These are phyloP conservation scores for Boletus subparvulus DNA, from an alignment of 768 basidiomycete species.

Conservation along the genomic window DNA sequence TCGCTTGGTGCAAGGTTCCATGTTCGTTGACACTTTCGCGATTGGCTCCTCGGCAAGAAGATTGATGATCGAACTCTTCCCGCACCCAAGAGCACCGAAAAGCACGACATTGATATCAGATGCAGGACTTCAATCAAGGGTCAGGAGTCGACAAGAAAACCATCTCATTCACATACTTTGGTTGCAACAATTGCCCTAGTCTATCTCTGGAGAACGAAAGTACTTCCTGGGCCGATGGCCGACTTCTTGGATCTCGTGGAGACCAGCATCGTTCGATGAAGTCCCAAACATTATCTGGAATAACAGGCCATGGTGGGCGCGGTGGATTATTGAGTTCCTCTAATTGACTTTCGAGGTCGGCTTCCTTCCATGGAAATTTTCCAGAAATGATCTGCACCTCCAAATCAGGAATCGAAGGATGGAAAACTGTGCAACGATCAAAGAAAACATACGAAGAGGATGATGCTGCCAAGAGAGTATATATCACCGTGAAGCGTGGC, in stretches of 20 bases:
- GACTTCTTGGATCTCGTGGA: background rate
- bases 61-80: slow-evolving; percentile 24
- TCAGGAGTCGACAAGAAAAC: background rate
- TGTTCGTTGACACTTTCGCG: slow-evolving; percentile 27
- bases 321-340: background rate
- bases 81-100: slow-evolving; percentile 15
- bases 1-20: slow-evolving; percentile 31
- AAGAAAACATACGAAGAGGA: slow-evolving; percentile 2
- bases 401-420: background rate
- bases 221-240: background rate
- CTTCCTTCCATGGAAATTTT: background rate
- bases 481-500: background rate
- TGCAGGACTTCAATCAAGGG: background rate
- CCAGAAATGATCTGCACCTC: slow-evolving; percentile 1
- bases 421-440: background rate
- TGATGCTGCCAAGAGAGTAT: slow-evolving; percentile 4
- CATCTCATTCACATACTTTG: background rate
- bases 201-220: background rate
- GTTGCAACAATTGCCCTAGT: background rate
- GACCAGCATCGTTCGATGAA: slow-evolving; percentile 9
- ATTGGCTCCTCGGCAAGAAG: slow-evolving; percentile 13
- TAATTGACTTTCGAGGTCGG: background rate
- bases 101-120: slow-evolving; percentile 13
- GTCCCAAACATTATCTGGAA: background rate
- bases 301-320: slow-evolving; percentile 1